phyloP scores from a whole-genome alignment of 148 eudicot genomes.

The Vaccinium macrocarpon region DNA sequence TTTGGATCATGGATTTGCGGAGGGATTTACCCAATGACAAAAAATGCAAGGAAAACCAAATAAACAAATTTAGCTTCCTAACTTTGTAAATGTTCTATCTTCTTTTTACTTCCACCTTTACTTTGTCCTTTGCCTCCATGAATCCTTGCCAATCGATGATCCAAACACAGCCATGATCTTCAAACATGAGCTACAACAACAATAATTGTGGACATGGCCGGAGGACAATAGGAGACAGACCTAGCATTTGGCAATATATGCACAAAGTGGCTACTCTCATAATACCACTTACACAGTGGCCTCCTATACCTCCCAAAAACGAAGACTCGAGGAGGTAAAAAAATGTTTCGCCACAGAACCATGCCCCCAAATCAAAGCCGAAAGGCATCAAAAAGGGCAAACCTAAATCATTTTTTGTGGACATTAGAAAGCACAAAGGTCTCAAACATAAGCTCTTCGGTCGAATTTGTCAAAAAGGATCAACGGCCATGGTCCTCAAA shows the following conservation, averaged over 20 bases:
- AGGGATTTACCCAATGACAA: not conserved
- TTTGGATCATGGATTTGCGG: not conserved
- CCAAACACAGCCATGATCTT: not conserved
- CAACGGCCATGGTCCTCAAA: not conserved
- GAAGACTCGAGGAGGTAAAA: no score
- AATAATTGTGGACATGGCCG: no score
- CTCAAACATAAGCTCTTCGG: not conserved
- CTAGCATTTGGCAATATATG: no score
- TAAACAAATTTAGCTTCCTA: not conserved
- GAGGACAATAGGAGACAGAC: no score
- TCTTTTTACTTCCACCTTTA: not conserved
- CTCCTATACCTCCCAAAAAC: no score
- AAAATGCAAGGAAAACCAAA: not conserved
- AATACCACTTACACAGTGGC: no score
- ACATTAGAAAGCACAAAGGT: no score
- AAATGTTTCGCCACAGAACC: no score
- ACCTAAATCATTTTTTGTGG: no score
- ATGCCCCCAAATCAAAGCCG: no score
- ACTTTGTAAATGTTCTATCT: not conserved
- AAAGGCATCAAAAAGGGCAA: no score
- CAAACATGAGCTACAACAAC: not conserved
- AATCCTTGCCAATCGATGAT: not conserved
- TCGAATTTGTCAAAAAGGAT: not conserved
- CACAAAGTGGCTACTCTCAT: no score
- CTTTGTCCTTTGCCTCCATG: not conserved